Evolutionary conservation across 129 eudicot species (phyloP).

Genomic region (Calendula officinalis): DNA sequence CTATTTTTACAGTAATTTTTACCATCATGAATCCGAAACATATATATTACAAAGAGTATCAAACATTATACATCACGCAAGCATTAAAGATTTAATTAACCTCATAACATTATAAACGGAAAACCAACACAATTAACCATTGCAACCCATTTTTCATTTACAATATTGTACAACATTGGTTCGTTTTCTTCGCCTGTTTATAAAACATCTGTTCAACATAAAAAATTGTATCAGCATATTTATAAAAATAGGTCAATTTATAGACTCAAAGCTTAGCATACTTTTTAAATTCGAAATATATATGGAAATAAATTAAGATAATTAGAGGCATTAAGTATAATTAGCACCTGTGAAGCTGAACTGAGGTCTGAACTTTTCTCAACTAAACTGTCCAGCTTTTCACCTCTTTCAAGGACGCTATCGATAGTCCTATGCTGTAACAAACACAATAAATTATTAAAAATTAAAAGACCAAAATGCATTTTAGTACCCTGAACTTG

Average conservation of each 20-base stretch:
- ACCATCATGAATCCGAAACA: slow-evolving; percentile 22
- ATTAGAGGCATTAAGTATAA: neutral
- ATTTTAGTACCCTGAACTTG: neutral
- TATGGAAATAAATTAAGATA: too few relatives aligned
- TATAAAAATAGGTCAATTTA: too few relatives aligned
- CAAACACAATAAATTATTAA: slow-evolving; percentile 9
- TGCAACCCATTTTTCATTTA: slow-evolving; percentile 31
- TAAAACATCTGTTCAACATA: slow-evolving; percentile 77
- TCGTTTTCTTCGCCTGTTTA: slow-evolving; percentile 98
- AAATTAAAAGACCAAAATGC: neutral
- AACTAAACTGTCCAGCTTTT: slow-evolving; percentile 90
- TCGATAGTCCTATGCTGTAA: slow-evolving; percentile 94
- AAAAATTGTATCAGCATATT: slow-evolving; percentile 4
- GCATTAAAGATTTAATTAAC: neutral
- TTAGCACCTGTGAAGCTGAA: slow-evolving; percentile 90
- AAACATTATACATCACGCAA: slow-evolving; percentile 15
- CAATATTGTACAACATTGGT: slow-evolving; percentile 85
- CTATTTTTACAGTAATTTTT: neutral
- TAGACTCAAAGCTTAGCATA: too few relatives aligned
- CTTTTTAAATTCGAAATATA: too few relatives aligned
- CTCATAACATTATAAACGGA: slow-evolving; percentile 3
- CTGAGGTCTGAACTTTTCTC: slow-evolving; percentile 97
- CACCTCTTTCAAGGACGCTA: slow-evolving; percentile 95
- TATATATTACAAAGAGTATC: slow-evolving; percentile 23
- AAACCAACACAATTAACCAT: slow-evolving; percentile 14